These are phyloP conservation scores for Cordyceps pruinosa DNA, from an alignment of 2,329 filamentous ascomycete species.

Conservation along the genomic window DNA sequence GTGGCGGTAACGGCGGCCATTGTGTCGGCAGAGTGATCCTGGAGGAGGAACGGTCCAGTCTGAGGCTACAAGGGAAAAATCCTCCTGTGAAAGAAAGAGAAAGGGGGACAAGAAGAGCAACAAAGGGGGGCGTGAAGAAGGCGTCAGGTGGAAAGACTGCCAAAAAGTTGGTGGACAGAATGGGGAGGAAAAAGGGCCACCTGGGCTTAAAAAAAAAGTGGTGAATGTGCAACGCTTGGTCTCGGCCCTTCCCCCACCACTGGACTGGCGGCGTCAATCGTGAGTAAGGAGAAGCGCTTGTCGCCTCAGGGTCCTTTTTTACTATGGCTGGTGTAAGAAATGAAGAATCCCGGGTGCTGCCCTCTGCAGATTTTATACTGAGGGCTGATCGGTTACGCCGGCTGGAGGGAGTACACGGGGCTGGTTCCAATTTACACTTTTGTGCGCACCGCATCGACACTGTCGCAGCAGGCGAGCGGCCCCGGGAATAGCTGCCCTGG, in stretches of 20 bases:
- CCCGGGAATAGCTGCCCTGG: not conserved
- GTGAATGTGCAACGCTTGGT: slow-evolving; percentile 11
- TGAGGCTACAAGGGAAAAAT: not conserved
- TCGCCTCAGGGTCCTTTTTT: not conserved
- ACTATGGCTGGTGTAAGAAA: no score
- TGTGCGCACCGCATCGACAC: not conserved
- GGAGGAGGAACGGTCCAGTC: slow-evolving; percentile 5
- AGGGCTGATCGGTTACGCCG: no score
- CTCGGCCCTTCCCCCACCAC: slow-evolving; percentile 11
- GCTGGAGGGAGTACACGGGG: no score
- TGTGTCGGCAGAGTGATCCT: slow-evolving; percentile 27
- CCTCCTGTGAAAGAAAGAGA: slow-evolving; percentile 1
- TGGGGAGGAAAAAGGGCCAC: slow-evolving; percentile 4
- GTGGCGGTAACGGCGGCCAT: slow-evolving; percentile 38
- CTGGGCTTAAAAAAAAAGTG: slow-evolving; percentile 11
- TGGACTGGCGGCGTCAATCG: not conserved
- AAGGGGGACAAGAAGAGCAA: no score
- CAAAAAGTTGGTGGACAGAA: slow-evolving; percentile 8
- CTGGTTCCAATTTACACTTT: slow-evolving; percentile 7
- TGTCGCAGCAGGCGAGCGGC: not conserved
- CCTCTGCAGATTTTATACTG: not conserved
- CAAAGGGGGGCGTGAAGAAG: not conserved
- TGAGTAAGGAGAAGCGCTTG: not conserved
- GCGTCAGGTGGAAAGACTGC: slow-evolving; percentile 1
- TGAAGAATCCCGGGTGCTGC: no score